phyloP scores from a whole-genome alignment of 345 rosid species.

The Linum lewisii region DNA sequence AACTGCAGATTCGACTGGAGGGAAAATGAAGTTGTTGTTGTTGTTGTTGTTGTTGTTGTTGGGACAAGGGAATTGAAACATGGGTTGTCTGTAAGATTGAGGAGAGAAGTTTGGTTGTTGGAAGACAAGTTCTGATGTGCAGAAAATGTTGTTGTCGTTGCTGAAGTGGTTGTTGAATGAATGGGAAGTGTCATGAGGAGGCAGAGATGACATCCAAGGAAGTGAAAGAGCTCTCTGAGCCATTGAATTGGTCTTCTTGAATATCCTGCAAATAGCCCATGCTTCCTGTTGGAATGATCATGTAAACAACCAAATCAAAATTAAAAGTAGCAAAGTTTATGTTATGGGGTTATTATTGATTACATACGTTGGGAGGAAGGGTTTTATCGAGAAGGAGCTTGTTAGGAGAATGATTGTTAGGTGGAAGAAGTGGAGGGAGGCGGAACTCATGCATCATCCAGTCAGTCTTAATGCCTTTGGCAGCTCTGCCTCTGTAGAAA shows the following conservation, averaged over 20 bases:
- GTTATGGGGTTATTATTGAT: conserved; percentile 8
- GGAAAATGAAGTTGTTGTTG: conserved; percentile 29
- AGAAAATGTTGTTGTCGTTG: too few relatives aligned
- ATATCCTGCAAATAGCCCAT: conserved; percentile 97
- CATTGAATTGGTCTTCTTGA: conserved; percentile 68
- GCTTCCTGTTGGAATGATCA: conserved; percentile 46
- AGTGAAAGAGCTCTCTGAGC: conserved; percentile 62
- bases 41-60: conserved; percentile 21
- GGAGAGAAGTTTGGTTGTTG: too few relatives aligned
- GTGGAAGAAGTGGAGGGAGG: conserved; percentile 53
- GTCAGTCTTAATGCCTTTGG: conserved; percentile 85
- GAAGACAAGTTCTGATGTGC: conserved; percentile 28
- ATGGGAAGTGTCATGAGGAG: conserved; percentile 15
- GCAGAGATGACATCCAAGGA: conserved; percentile 26
- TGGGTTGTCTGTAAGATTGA: too few relatives aligned
- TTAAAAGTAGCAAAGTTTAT: too few relatives aligned
- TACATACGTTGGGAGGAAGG: conserved; percentile 65
- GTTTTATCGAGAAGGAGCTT: conserved; percentile 44
- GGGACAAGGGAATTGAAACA: conserved; percentile 22
- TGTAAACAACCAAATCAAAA: neutral
- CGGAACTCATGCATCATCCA: conserved; percentile 99
- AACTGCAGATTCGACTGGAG: conserved; percentile 26
- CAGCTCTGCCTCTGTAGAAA: conserved; percentile 89
- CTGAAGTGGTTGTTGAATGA: conserved; percentile 25
- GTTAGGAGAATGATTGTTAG: conserved; percentile 23